Conservation (phyloP, 2,329 filamentous ascomycete genomes). For the Cladobotryum protrusum region DNA sequence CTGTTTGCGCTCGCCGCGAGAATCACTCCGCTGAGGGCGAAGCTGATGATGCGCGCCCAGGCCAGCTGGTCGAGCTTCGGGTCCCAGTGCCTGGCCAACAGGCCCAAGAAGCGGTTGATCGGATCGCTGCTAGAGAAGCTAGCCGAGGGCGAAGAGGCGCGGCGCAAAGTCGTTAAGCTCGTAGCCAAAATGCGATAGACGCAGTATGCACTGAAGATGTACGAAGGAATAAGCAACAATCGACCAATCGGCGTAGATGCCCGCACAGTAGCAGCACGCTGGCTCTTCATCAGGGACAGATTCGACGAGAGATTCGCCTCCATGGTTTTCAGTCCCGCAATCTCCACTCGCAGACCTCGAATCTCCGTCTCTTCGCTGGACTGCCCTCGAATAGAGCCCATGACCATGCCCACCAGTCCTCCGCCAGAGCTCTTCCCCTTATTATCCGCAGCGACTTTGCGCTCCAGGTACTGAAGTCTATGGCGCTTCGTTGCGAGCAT, state of each 20-base stretch:
- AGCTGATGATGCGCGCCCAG: slow-evolving; percentile 81
- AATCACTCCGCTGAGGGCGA: slow-evolving; percentile 76
- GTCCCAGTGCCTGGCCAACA: slow-evolving; percentile 79
- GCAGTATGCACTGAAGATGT: slow-evolving; percentile 74
- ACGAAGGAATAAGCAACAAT: slow-evolving; percentile 55
- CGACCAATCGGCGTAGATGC: slow-evolving; percentile 62
- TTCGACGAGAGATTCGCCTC: slow-evolving; percentile 62
- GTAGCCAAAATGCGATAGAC: slow-evolving; percentile 76
- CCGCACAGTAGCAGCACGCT: slow-evolving; percentile 58
- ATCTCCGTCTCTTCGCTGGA: slow-evolving; percentile 54
- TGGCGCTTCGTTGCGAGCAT: slow-evolving; percentile 72
- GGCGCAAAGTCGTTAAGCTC: slow-evolving; percentile 58
- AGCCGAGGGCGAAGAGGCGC: slow-evolving; percentile 36
- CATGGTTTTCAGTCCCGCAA: slow-evolving; percentile 76
- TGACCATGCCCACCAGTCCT: slow-evolving; percentile 62
- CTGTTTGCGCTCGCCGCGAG: slow-evolving; percentile 75
- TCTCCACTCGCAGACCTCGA: slow-evolving; percentile 62
- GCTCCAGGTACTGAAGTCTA: slow-evolving; percentile 62
- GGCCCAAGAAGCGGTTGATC: slow-evolving; percentile 73
- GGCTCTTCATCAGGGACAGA: slow-evolving; percentile 55
- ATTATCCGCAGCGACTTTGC: slow-evolving; percentile 46
- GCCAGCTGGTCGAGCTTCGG: slow-evolving; percentile 73
- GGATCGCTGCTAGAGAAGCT: slow-evolving; percentile 67
- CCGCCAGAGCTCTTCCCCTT: background rate
- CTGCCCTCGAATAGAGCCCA: slow-evolving; percentile 64